phyloP scores from a whole-genome alignment of 306 rosid genomes.

The Adenanthera pavonina region DNA sequence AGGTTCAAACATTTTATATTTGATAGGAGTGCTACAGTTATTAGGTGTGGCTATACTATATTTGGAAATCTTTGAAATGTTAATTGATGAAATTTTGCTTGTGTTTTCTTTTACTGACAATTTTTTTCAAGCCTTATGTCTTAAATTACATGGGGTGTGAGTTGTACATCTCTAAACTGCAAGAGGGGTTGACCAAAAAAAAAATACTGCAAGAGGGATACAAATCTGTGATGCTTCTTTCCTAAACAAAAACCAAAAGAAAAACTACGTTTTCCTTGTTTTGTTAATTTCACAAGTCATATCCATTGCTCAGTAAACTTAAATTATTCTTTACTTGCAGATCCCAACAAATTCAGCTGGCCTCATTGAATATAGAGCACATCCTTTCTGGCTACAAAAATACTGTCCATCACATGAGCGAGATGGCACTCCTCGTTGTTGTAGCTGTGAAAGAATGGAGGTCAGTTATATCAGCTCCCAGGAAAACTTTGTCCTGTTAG shows the following conservation, averaged over 20 bases:
- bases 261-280: not conserved
- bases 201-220: not conserved
- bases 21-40: not conserved
- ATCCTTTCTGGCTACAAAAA: constrained; percentile 94
- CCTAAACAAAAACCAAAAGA: not conserved
- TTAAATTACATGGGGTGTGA: constrained; percentile 3
- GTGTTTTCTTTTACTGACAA: not conserved
- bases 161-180: constrained; percentile 7
- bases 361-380: constrained; percentile 90
- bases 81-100: constrained; percentile 8
- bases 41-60: not conserved
- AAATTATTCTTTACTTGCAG: constrained; percentile 49
- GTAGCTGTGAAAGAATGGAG: constrained; percentile 99
- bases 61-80: constrained; percentile 10
- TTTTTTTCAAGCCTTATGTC: not conserved
- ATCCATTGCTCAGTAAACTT: constrained; percentile 13
- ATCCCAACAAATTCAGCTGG: constrained; percentile 94
- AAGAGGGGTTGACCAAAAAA: too few species aligned
- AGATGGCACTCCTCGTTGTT: constrained; percentile 94
- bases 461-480: constrained; percentile 52
- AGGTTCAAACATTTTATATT: not conserved
- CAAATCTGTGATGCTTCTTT: constrained; percentile 7
- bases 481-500: not conserved
- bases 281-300: constrained; percentile 3
- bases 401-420: constrained; percentile 96